Evolutionary conservation across 2,329 filamentous ascomycete genomes (phyloP).

Genomic region (Alternaria sp.): DNA sequence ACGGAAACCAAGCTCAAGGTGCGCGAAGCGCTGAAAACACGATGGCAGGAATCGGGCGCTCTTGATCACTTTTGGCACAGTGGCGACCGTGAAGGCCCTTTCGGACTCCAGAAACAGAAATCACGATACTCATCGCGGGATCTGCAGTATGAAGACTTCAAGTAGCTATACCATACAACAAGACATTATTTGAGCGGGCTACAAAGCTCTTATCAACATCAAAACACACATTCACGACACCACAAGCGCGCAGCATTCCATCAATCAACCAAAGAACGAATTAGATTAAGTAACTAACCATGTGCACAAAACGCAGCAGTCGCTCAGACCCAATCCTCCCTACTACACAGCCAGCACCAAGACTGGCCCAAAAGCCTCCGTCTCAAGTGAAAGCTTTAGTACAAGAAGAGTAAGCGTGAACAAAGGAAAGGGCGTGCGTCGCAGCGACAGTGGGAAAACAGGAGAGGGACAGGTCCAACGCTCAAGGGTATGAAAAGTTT

Average conservation of each 20-base stretch:
- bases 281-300: constrained; percentile 11
- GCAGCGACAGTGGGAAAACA: not conserved
- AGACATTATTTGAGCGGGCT: too few species aligned
- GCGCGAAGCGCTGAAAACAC: too few species aligned
- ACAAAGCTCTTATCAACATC: not conserved
- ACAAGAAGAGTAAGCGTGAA: constrained; percentile 11
- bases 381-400: constrained; percentile 5
- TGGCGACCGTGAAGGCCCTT: too few species aligned
- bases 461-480: constrained; percentile 16
- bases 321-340: constrained; percentile 17
- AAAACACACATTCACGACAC: not conserved
- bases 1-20: too few species aligned
- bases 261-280: not conserved
- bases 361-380: not conserved
- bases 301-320: constrained; percentile 1
- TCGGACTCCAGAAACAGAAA: too few species aligned
- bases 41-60: too few species aligned
- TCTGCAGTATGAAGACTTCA: too few species aligned
- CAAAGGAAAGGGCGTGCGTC: constrained; percentile 2
- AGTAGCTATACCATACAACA: too few species aligned
- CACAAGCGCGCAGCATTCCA: not conserved
- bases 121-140: too few species aligned
- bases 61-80: too few species aligned
- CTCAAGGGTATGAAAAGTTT: constrained; percentile 26
- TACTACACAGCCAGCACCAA: constrained; percentile 3